Evolutionary conservation across 2,329 filamentous ascomycete genomes (phyloP).

Genomic region (Coniochaeta ligniaria): DNA sequence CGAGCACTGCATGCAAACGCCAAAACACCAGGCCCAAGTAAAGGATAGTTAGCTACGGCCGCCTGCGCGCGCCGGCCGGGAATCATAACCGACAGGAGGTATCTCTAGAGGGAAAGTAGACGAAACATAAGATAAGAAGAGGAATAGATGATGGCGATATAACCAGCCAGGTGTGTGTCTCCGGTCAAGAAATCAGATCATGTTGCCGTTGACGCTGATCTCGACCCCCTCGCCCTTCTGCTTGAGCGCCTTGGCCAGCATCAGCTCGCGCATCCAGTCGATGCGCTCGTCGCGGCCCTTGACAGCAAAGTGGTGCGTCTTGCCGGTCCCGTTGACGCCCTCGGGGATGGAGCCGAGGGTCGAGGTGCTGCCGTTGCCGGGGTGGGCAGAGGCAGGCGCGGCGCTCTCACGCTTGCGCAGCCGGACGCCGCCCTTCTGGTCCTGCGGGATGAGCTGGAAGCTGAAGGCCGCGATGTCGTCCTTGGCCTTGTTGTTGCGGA

Average conservation of each 20-base stretch:
- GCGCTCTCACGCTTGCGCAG: constrained; percentile 43
- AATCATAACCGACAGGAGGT: not conserved
- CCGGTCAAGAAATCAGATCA: constrained; percentile 41
- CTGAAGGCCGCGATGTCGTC: constrained; percentile 63
- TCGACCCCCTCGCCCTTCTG: constrained; percentile 80
- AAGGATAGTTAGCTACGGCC: not conserved
- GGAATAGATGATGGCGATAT: constrained; percentile 8
- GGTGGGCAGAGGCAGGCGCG: constrained; percentile 16
- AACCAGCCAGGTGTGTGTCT: no score
- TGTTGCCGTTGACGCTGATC: constrained; percentile 73
- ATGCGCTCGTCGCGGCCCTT: constrained; percentile 82
- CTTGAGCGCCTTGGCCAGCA: constrained; percentile 81
- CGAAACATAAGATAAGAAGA: not conserved
- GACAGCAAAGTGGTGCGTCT: constrained; percentile 92
- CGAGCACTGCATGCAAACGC: not conserved
- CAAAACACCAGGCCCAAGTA: not conserved
- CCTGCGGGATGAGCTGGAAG: constrained; percentile 77
- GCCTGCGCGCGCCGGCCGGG: not conserved
- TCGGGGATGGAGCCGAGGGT: constrained; percentile 24
- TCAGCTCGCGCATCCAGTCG: constrained; percentile 93
- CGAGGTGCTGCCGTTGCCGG: constrained; percentile 11
- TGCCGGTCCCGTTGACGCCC: constrained; percentile 55
- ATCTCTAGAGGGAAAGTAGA: not conserved
- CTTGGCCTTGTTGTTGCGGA: constrained; percentile 39
- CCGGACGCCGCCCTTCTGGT: constrained; percentile 41